Base-by-base conservation (phyloP, 2,329 filamentous ascomycete genomes). In the Pyrenophora graminea region DNA sequence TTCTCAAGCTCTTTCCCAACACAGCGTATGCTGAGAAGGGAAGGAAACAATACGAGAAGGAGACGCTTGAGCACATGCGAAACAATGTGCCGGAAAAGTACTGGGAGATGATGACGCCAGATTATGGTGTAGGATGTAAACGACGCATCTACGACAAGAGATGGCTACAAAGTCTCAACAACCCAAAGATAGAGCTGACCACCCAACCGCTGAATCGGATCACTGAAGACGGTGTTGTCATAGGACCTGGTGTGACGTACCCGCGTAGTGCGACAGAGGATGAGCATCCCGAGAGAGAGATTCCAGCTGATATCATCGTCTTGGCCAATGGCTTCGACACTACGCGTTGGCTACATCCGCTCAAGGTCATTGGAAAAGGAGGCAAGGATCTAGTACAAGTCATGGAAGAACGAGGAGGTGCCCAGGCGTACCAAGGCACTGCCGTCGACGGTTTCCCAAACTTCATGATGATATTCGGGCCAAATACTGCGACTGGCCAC, bases 101-200 rank as follows among this genome's bases (percentile, higher is more conserved):
- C 52, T 81, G 84, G 55, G 80, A 84, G 25, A 76, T 85, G 6
- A 66, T 88, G 31, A 83, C 83, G 0, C 85, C 85, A 0, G 79
- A 87, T 42, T 88, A 85, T 49, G 77, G 79, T 38, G 69, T 86
- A 12, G 84, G 84, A 1, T 87, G 85, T 71, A 88, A 87, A 71
- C 74, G 85, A n/a, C 77, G 84, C 12, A 80, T 88, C 47, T 81
- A 81, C 45, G 83, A 87, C 51, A 75, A 78, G 2, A 75, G 75
- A 1, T 88, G 86, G 74, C 76, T 84, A 17, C 60, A 74, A 12
- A 74, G 76, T 34, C 69, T 88, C 32, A 74, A 84, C 32, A 69
- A 79, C 3, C 69, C 78, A 0, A 83, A 83, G 44, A 74, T 85
- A 17, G 76, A 81, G 36, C 67, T 85, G 36, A 83, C 80, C 0